phyloP scores from a whole-genome alignment of 108 stramenopile species.

The Aurantiochytrium sp. region DNA sequence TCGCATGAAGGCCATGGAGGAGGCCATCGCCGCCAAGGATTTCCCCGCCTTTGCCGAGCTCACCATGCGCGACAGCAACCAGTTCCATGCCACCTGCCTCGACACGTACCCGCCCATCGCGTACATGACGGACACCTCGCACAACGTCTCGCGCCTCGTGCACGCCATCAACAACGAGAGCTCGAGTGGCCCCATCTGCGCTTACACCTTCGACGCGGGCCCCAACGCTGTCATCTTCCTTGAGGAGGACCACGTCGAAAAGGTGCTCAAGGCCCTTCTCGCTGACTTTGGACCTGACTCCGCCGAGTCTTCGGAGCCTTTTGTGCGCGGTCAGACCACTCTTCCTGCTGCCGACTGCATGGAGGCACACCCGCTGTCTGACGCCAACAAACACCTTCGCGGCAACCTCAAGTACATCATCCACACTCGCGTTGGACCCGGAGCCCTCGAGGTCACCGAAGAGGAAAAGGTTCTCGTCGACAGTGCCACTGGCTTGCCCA shows the following conservation, averaged over 20 bases:
- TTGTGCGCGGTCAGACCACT: background rate
- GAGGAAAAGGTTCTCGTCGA: background rate
- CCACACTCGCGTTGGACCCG: background rate
- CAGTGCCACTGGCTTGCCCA: background rate
- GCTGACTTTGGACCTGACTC: background rate
- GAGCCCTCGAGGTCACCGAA: background rate
- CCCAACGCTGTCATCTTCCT: constrained; percentile 84
- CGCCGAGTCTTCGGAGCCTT: background rate
- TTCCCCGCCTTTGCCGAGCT: constrained; percentile 82
- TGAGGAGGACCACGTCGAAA: constrained; percentile 22
- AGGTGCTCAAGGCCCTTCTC: constrained; percentile 30
- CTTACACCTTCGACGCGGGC: constrained; percentile 98
- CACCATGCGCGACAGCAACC: constrained; percentile 92
- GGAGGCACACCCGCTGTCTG: background rate
- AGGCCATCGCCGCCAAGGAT: constrained; percentile 71
- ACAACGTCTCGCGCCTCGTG: constrained; percentile 58
- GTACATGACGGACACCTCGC: constrained; percentile 91
- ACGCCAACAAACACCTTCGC: background rate
- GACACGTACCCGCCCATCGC: constrained; percentile 99
- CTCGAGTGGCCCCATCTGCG: constrained; percentile 42
- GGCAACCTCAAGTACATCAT: constrained; percentile 14
- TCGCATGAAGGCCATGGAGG: constrained; percentile 75
- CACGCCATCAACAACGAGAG: constrained; percentile 65
- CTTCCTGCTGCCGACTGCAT: background rate
- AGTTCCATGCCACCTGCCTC: constrained; percentile 93